Base-by-base conservation (phyloP, 371 early-diverging fungal species). In the Rhizopus microsporus region DNA sequence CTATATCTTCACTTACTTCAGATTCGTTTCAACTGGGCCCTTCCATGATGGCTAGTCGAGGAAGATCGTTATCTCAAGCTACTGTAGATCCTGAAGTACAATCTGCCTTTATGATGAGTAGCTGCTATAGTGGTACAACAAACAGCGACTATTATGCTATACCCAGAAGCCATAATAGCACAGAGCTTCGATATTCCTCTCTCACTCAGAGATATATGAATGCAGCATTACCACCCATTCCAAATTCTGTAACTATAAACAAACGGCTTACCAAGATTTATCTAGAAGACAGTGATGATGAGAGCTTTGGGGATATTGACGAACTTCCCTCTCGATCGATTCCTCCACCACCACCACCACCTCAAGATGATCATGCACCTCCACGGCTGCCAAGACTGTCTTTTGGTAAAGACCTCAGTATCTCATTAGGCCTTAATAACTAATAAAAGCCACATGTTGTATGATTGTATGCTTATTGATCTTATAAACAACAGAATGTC, bases 161-260 rank as follows among this genome's bases (percentile, higher is more conserved):
- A 23, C 7, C 29, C 6, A 40, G 29, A 39, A 8, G 50, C 42
- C 48, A 46, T 6, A 58, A 49, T 34, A 35, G 35, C 50, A 49
- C 33, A 35, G 54, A 53, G 32, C n/a, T 43, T 13, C 29, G 12
- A n/a, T 23, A 30, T 8, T 39, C 56, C n/a, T 52, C 66, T 3
- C 37, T 50, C 39, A 23, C 49, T 38, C 45, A 51, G 31, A 51
- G 56, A 39, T 72, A 68, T 23, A 50, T 65, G 15, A 48, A 68
- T 46, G 72, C 68, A 16, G 57, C 60, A 53, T 49, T 72, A 12
- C 72, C 72, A 7, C 72, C 72, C 7, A 57, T 72, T 49, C 72
- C 72, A 12, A 47, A 58, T 29, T 16, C 40, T n/a, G 32, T 10
- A 37, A 51, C 56, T 9, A 31, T 49, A 38, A 68, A 47, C 31